Base-by-base conservation (phyloP, 306 rosid genomes). In the Pterocarpus macrocarpus region DNA sequence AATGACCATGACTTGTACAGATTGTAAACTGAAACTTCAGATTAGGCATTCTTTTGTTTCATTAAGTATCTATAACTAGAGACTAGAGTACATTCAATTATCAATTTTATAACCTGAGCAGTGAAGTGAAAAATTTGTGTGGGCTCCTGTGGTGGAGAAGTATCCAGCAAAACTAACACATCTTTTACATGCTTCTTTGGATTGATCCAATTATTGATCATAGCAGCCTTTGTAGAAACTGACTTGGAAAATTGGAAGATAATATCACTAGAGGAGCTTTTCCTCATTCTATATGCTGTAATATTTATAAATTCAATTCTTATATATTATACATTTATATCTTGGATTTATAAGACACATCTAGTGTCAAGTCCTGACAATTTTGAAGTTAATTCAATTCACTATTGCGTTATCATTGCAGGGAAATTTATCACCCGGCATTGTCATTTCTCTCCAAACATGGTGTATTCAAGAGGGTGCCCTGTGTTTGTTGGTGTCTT, bases 401-500 rank as follows among this genome's bases (percentile, higher is more conserved):
- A 22, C 28, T 22, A 22, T 22, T 22, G 28, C 28, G 28, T 22
- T 22, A 22, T 22, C 28, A 22, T 22, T 22, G 28, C 28, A 0
- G 0, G 28, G 28, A 22, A 22, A 22, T 22, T 22, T 22, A 22
- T 22, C 28, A 22, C 28, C 28, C 28, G 28, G 28, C 28, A 22
- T 22, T 22, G 28, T 81, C 34, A 73, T 88, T 1, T 84, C 87
- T 44, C 89, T 88, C 41, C 91, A 85, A 86, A 88, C 89, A 61
- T 85, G 89, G 91, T 88, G 91, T 74, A 85, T 88, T 64, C 87
- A 88, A 56, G 85, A 83, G 44, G 85, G 89, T 66, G 92, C 45
- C 95, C 95, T 8, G 95, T 89, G 15, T 91, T 86, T 86, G 95
- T 89, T 73, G 95, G 91, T 43, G 93, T 86, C 41, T 91, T 89